These are phyloP conservation scores for Venturia carpophila DNA, from an alignment of 2,329 filamentous ascomycete species.

Conservation along the genomic window DNA sequence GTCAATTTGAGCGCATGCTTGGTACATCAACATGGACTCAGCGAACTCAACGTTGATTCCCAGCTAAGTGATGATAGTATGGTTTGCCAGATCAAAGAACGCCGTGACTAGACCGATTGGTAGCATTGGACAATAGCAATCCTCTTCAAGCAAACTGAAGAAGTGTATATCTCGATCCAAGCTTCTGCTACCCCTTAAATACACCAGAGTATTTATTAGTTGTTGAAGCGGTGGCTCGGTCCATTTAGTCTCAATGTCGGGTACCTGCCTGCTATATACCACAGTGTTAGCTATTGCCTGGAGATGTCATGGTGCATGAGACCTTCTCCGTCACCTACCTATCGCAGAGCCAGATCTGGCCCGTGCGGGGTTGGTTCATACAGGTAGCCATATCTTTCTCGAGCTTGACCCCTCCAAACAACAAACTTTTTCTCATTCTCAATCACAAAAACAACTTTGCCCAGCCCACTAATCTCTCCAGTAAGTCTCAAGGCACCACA, in stretches of 20 bases:
- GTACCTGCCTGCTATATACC: not conserved
- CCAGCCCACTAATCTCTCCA: not conserved
- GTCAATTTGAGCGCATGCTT: no score
- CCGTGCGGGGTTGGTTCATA: not conserved
- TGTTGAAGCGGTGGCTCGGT: not conserved
- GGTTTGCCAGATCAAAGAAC: not conserved
- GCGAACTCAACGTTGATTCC: no score
- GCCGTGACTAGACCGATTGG: no score
- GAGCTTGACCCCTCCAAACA: not conserved
- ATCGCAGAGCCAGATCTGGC: not conserved
- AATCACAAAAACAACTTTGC: not conserved
- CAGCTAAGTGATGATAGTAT: no score
- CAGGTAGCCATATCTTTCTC: no score
- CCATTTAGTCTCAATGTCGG: not conserved
- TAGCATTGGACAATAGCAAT: not conserved
- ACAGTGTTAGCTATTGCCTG: not conserved
- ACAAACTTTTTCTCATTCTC: not conserved
- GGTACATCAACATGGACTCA: no score
- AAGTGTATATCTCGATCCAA: not conserved
- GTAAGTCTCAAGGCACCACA: conserved; percentile 1
- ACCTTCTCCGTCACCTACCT: not conserved
- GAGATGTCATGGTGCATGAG: not conserved
- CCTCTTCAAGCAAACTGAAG: not conserved
- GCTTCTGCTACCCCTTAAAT: not conserved
- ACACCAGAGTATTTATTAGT: not conserved